Conservation (phyloP, 2,329 filamentous ascomycete genomes). For the Stachybotrys chartarum region DNA sequence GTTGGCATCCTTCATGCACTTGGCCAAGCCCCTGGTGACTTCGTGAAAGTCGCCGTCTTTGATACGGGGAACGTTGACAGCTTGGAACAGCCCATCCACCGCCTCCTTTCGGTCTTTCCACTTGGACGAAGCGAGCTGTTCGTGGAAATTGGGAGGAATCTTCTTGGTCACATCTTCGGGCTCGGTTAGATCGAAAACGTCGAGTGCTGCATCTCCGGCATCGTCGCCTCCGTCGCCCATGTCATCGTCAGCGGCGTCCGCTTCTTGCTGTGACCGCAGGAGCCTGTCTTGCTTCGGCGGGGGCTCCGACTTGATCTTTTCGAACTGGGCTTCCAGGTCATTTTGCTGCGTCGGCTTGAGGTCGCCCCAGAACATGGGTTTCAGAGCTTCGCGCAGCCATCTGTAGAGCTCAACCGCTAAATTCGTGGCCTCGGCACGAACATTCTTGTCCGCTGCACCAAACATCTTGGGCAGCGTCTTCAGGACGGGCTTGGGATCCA, state of each 20-base stretch:
- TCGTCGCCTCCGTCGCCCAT: slow-evolving; percentile 51
- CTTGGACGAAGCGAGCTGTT: slow-evolving; percentile 81
- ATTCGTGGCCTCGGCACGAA: slow-evolving; percentile 86
- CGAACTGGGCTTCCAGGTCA: slow-evolving; percentile 89
- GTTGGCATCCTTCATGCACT: slow-evolving; percentile 98
- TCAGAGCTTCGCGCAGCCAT: slow-evolving; percentile 97
- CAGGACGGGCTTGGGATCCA: slow-evolving; percentile 86
- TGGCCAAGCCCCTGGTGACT: slow-evolving; percentile 75
- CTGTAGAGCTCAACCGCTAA: slow-evolving; percentile 91
- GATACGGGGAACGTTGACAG: slow-evolving; percentile 79
- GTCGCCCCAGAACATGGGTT: slow-evolving; percentile 94
- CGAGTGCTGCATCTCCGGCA: slow-evolving; percentile 56
- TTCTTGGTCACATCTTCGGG: slow-evolving; percentile 81
- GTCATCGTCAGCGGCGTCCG: slow-evolving; percentile 57
- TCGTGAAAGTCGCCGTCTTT: slow-evolving; percentile 88
- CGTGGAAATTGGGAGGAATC: slow-evolving; percentile 73
- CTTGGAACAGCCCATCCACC: slow-evolving; percentile 70
- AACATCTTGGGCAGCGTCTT: slow-evolving; percentile 87
- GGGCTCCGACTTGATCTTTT: slow-evolving; percentile 82
- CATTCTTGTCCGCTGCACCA: slow-evolving; percentile 95
- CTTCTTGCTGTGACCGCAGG: slow-evolving; percentile 82
- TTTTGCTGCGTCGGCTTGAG: slow-evolving; percentile 92
- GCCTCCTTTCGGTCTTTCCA: slow-evolving; percentile 99
- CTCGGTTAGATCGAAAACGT: slow-evolving; percentile 75
- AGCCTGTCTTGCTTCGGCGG: slow-evolving; percentile 85